Percentiles rank a stretch among this genome's conserved stretches.
phyloP scores from a whole-genome alignment of 805 yeast genomes.

The Sungouiozyma intestinalis region DNA sequence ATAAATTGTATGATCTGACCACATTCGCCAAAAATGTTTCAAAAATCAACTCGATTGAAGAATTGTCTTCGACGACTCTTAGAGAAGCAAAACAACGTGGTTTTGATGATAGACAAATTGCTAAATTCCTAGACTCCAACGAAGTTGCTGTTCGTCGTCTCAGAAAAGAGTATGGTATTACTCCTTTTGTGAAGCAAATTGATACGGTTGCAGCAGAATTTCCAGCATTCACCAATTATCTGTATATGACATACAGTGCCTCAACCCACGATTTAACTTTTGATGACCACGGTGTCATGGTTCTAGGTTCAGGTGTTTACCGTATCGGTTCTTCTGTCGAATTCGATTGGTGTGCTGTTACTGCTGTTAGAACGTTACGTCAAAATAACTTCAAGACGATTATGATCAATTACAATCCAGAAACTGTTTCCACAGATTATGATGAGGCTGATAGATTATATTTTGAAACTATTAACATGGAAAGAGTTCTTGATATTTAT shows the following conservation, averaged over 20 bases:
- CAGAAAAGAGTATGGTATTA: conserved; percentile 76
- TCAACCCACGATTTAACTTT: conserved; percentile 78
- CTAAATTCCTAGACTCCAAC: conserved; percentile 75
- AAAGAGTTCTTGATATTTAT: conserved; percentile 89
- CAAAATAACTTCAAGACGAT: conserved; percentile 80
- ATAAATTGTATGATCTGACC: conserved; percentile 70
- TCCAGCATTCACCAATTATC: conserved; percentile 91
- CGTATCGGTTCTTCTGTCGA: conserved; percentile 98
- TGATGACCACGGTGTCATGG: conserved; percentile 90
- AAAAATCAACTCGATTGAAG: conserved; percentile 41
- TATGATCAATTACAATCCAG: conserved; percentile 97
- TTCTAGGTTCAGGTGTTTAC: conserved; percentile 95
- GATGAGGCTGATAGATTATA: conserved; percentile 96
- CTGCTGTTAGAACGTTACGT: conserved; percentile 89
- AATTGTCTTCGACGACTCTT: conserved; percentile 51
- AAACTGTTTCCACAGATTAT: conserved; percentile 96
- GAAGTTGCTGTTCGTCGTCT: conserved; percentile 87
- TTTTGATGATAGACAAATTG: conserved; percentile 93
- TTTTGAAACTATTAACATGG: conserved; percentile 90
- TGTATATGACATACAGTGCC: conserved; percentile 92
- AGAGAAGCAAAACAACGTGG: conserved; percentile 93
- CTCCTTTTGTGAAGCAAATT: conserved; percentile 91
- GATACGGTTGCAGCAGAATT: conserved; percentile 99
- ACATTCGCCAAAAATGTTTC: conserved; percentile 55
- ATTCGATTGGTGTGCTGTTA: conserved; percentile 98